Percentiles rank a stretch among this genome's conserved stretches.
These are phyloP conservation scores for Jasminum sambac DNA, from an alignment of 257 asterid species.

Conservation along the genomic window DNA sequence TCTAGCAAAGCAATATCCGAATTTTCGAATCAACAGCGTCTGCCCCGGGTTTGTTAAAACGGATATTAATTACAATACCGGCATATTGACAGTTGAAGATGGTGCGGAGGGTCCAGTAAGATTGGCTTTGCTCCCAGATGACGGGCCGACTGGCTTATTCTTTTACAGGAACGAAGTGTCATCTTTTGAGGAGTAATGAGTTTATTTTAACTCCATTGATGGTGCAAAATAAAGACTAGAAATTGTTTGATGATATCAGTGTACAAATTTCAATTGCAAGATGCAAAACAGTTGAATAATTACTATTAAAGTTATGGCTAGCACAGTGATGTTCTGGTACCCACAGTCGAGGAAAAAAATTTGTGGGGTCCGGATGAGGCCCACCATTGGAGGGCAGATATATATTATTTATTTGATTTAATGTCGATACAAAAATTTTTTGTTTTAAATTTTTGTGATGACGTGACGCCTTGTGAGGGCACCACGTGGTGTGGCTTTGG, in stretches of 20 bases:
- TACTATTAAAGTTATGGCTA: no score
- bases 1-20: constrained; percentile 36
- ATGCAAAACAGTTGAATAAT: background rate
- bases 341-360: no score
- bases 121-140: constrained; percentile 55
- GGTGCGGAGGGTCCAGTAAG: constrained; percentile 53
- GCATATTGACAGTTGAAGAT: constrained; percentile 44
- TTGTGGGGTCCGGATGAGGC: no score
- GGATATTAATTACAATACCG: constrained; percentile 43
- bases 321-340: no score
- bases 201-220: no score
- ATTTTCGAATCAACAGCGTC: constrained; percentile 41
- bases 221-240: background rate
- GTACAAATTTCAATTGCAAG: background rate
- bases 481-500: no score
- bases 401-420: no score
- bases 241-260: background rate
- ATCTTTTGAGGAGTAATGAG: constrained; percentile 32
- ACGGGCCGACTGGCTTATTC: constrained; percentile 58
- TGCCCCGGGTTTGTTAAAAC: constrained; percentile 66
- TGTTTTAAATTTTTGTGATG: no score
- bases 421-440: no score
- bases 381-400: no score
- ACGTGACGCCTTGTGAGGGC: no score
- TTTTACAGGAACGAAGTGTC: constrained; percentile 37